A percentile compares a stretch with the other conserved stretches of the same genome.
Evolutionary conservation across 306 rosid genomes (phyloP).

Genomic region (Luffa acutangula): DNA sequence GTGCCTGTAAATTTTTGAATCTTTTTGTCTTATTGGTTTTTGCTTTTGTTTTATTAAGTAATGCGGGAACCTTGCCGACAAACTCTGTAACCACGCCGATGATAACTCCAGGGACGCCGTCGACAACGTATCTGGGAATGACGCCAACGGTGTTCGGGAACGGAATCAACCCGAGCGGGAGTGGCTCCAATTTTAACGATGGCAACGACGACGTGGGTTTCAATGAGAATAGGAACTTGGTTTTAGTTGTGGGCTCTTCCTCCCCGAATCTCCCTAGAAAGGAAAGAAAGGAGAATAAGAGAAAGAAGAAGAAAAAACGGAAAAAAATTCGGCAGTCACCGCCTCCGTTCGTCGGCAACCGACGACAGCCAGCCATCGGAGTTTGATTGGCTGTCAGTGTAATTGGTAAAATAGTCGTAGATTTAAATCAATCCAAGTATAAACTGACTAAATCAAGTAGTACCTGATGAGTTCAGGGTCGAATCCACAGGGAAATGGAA

Average conservation of each 20-base stretch:
- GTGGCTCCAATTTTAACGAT: conserved; percentile 20
- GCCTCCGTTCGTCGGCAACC: no score
- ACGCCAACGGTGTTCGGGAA: conserved; percentile 30
- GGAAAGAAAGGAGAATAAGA: no score
- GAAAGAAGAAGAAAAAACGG: no score
- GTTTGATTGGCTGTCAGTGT: no score
- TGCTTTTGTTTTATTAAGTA: not conserved
- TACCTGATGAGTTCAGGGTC: no score
- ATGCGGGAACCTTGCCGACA: conserved; percentile 11
- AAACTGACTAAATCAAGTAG: no score
- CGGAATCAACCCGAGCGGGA: conserved; percentile 60
- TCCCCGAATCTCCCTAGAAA: no score
- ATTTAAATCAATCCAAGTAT: no score
- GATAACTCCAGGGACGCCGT: conserved; percentile 12
- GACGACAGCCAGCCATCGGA: no score
- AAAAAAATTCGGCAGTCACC: no score
- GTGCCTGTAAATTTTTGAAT: not conserved
- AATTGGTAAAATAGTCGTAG: no score
- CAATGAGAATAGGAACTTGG: conserved; percentile 1
- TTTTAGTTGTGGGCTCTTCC: conserved; percentile 14
- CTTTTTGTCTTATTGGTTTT: not conserved
- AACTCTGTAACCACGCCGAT: conserved; percentile 10
- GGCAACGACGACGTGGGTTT: conserved; percentile 17
- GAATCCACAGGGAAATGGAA: no score
- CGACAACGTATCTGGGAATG: conserved; percentile 12